Conservation (phyloP, 805 yeast genomes). For the Cyberlindnera nakhonratchasimensis region DNA sequence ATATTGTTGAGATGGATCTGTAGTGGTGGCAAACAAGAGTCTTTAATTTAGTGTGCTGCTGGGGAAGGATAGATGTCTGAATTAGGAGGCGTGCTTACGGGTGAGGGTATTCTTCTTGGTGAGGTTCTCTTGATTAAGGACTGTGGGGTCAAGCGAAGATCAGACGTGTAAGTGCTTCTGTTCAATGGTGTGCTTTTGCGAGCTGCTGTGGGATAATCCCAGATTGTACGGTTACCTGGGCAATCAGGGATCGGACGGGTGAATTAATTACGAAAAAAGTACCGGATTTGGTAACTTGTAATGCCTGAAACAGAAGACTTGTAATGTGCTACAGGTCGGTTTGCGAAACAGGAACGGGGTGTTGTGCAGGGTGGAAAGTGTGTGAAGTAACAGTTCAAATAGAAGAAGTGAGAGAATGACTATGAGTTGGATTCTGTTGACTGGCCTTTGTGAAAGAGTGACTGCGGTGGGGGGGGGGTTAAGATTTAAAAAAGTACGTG, state of each 20-base stretch:
- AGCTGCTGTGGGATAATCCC: neutral
- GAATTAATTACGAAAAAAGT: slow-evolving; percentile 4
- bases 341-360: neutral
- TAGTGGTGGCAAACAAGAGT: too few species aligned
- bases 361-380: neutral
- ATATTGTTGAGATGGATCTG: too few species aligned
- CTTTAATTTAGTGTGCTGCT: neutral
- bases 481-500: neutral
- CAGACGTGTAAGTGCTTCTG: neutral
- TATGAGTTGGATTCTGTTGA: neutral
- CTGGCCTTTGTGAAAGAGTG: neutral
- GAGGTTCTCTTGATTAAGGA: too few species aligned
- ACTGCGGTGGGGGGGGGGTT: neutral
- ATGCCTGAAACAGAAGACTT: slow-evolving; percentile 4
- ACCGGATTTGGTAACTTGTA: slow-evolving; percentile 1
- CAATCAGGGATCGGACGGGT: slow-evolving; percentile 8
- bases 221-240: slow-evolving; percentile 11
- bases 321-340: neutral
- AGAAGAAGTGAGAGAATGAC: neutral
- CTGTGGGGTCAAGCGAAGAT: neutral
- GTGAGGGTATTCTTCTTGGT: neutral
- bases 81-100: too few species aligned
- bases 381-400: neutral
- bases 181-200: neutral
- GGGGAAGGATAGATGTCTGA: too few species aligned